Evolutionary conservation across 2,329 filamentous ascomycete genomes (phyloP).

Genomic region (Nothomitra cinnamomea): DNA sequence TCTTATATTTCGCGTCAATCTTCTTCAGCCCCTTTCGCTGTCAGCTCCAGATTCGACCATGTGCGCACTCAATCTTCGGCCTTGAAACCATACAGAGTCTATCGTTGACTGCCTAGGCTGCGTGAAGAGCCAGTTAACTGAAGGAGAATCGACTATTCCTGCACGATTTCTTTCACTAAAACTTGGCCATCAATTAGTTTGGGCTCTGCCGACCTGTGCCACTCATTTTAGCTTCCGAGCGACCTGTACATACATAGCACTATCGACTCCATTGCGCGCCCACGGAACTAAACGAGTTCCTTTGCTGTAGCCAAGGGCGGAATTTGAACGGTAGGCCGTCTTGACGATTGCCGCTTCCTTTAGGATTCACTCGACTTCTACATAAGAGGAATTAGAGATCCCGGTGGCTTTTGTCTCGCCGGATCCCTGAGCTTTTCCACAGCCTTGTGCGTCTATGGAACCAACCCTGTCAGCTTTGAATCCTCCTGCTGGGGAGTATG

Average conservation of each 20-base stretch:
- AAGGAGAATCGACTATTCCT: too few relatives aligned
- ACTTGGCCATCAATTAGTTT: slow-evolving; percentile 35
- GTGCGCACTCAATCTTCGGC: slow-evolving; percentile 29
- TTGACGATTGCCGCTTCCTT: slow-evolving; percentile 27
- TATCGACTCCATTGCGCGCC: slow-evolving; percentile 33
- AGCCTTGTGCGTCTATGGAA: slow-evolving; percentile 29
- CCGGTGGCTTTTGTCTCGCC: slow-evolving; percentile 33
- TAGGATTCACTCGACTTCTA: slow-evolving; percentile 30
- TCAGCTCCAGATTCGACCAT: slow-evolving; percentile 30
- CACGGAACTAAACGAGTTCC: slow-evolving; percentile 30
- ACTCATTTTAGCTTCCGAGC: slow-evolving; percentile 35
- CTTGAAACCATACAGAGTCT: slow-evolving; percentile 36
- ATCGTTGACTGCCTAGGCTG: slow-evolving; percentile 35
- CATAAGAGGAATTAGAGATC: slow-evolving; percentile 33
- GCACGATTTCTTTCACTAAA: slow-evolving; percentile 31
- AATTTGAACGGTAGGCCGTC: slow-evolving; percentile 32
- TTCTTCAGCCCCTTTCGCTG: slow-evolving; percentile 37
- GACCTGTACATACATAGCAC: slow-evolving; percentile 37
- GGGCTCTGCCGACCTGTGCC: slow-evolving; percentile 29
- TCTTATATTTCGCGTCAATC: slow-evolving; percentile 39
- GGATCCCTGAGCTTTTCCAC: slow-evolving; percentile 25
- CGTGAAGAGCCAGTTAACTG: too few relatives aligned
- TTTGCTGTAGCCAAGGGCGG: slow-evolving; percentile 36
- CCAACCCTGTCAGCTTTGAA: not conserved
- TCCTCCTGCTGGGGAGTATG: too few relatives aligned